Conservation (phyloP, 1,284 basidiomycete genomes). For the Trichosporon sp. region DNA sequence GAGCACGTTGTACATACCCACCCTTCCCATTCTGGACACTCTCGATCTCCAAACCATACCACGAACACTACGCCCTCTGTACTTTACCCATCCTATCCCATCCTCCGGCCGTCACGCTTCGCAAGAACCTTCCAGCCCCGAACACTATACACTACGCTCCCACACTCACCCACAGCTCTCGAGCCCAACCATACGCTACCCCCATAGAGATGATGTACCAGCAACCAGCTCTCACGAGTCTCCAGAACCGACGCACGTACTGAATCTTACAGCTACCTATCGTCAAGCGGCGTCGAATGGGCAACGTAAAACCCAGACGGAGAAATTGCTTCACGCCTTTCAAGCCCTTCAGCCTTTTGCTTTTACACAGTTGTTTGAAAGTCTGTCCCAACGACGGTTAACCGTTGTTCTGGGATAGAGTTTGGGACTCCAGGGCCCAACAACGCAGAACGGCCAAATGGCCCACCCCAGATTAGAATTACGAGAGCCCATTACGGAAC, state of each 20-base stretch:
- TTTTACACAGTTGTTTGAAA: not conserved
- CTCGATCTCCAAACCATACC: too few species aligned
- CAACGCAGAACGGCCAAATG: too few species aligned
- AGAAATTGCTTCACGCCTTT: too few species aligned
- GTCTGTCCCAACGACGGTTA: not conserved
- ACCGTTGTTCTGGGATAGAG: conserved; percentile 11
- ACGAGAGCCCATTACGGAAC: not conserved
- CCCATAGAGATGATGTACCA: not conserved
- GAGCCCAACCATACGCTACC: not conserved
- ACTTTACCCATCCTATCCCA: not conserved
- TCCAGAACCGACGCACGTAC: not conserved
- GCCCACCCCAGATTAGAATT: not conserved
- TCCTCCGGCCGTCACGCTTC: too few species aligned
- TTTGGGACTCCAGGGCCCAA: not conserved
- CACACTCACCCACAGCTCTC: too few species aligned
- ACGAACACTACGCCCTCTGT: not conserved
- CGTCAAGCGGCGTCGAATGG: not conserved
- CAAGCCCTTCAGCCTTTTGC: too few species aligned
- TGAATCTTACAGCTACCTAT: not conserved
- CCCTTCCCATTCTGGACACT: not conserved
- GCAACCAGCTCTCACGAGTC: not conserved
- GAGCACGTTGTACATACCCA: not conserved
- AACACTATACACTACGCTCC: not conserved
- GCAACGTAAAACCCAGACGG: too few species aligned
- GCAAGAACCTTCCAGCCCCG: not conserved